Evolutionary conservation across 2,329 filamentous ascomycete species (phyloP).

Genomic region (Metarhizium anisopliae): DNA sequence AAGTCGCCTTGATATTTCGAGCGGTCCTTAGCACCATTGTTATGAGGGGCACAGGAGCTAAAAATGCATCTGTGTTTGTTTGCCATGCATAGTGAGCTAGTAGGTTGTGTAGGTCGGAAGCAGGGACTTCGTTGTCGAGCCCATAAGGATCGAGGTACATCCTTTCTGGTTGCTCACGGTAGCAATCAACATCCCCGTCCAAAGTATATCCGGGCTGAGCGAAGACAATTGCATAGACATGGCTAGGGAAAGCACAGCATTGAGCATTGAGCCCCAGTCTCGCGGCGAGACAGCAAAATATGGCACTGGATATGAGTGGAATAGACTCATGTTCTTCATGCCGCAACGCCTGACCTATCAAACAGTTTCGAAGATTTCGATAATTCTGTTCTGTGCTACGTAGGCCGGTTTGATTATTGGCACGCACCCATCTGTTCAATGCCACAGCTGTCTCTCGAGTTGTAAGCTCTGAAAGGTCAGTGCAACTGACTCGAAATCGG

Average conservation of each 20-base stretch:
- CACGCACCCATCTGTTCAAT: slow-evolving; percentile 61
- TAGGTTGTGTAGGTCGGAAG: too few species aligned
- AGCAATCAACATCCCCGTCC: too few species aligned
- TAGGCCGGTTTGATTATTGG: slow-evolving; percentile 61
- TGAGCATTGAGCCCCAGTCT: slow-evolving; percentile 67
- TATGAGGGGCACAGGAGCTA: slow-evolving; percentile 54
- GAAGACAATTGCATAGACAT: slow-evolving; percentile 76
- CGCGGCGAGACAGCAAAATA: slow-evolving; percentile 73
- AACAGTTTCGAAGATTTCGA: slow-evolving; percentile 74
- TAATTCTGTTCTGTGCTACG: slow-evolving; percentile 58
- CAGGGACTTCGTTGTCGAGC: too few species aligned
- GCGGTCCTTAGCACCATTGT: slow-evolving; percentile 64
- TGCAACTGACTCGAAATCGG: slow-evolving; percentile 43
- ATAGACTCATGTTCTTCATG: slow-evolving; percentile 68
- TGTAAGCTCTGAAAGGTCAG: slow-evolving; percentile 44
- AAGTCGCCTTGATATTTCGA: slow-evolving; percentile 73
- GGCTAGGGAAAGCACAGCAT: slow-evolving; percentile 74
- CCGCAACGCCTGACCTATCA: slow-evolving; percentile 73
- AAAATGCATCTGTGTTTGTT: slow-evolving; percentile 37
- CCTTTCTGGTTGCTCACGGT: too few species aligned
- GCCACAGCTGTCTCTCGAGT: slow-evolving; percentile 59
- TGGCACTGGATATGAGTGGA: slow-evolving; percentile 77
- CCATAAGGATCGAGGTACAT: too few species aligned
- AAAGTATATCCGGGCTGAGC: slow-evolving; percentile 50
- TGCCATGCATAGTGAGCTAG: too few species aligned